Conservation (phyloP, 768 basidiomycete genomes). For the Megacollybia marginata region DNA sequence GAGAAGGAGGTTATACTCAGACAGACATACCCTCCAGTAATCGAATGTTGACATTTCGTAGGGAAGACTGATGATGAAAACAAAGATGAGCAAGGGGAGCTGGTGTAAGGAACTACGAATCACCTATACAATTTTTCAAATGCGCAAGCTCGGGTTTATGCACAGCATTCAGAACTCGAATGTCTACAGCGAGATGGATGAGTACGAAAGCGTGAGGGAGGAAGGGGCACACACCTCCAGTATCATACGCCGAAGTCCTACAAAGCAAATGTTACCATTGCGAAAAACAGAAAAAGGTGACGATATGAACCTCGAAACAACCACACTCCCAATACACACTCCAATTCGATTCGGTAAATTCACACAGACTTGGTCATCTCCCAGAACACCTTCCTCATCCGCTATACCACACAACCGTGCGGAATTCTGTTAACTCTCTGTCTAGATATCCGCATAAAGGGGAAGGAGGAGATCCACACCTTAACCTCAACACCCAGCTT, state of each 20-base stretch:
- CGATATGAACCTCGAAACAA: background rate
- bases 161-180: slow-evolving; percentile 14
- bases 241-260: slow-evolving; percentile 14
- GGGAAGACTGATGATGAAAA: slow-evolving; percentile 14
- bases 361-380: slow-evolving; percentile 15
- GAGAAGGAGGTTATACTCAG: background rate
- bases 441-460: background rate
- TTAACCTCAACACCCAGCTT: slow-evolving; percentile 13
- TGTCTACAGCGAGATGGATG: too few relatives aligned
- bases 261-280: background rate
- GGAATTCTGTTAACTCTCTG: slow-evolving; percentile 11
- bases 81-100: background rate
- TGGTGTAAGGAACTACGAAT: background rate
- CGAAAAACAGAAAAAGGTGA: background rate
- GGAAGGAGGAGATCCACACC: slow-evolving; percentile 1
- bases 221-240: slow-evolving; percentile 4
- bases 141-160: slow-evolving; percentile 7
- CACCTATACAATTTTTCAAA: slow-evolving; percentile 14
- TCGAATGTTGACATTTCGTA: slow-evolving; percentile 7
- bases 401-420: slow-evolving; percentile 11
- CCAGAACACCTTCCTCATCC: slow-evolving; percentile 11
- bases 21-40: slow-evolving; percentile 12
- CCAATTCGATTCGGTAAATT: slow-evolving; percentile 11
- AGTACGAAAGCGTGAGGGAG: too few relatives aligned
- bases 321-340: slow-evolving; percentile 9